Conservation (phyloP, 441 rosid genomes). For the Gossypium gossypioides region DNA sequence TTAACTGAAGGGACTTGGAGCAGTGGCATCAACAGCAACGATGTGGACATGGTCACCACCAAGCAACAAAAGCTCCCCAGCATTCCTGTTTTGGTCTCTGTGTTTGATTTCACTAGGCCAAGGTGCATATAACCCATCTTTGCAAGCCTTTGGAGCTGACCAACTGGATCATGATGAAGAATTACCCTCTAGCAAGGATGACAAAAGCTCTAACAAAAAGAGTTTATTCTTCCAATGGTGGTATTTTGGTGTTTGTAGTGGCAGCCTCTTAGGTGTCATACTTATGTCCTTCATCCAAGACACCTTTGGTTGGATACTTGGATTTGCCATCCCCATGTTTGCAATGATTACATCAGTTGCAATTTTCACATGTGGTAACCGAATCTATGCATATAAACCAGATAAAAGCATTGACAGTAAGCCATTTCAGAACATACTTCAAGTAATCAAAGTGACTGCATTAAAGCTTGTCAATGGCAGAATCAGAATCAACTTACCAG, state of each 20-base stretch:
- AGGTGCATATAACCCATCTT: conserved; percentile 77
- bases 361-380: conserved; percentile 46
- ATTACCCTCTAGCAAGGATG: conserved; percentile 35
- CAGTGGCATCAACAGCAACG: conserved; percentile 74
- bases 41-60: conserved; percentile 44
- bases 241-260: conserved; percentile 80
- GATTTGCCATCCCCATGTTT: conserved; percentile 71
- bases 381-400: conserved; percentile 34
- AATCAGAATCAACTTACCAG: conserved; percentile 35
- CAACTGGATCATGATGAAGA: conserved; percentile 55
- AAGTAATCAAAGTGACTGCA: conserved; percentile 28
- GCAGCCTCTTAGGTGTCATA: conserved; percentile 79
- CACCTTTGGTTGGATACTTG: conserved; percentile 79
- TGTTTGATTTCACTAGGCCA: conserved; percentile 68
- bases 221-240: conserved; percentile 71
- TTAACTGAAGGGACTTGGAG: conserved; percentile 61
- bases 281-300: conserved; percentile 85
- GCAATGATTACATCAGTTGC: conserved; percentile 44
- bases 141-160: conserved; percentile 90
- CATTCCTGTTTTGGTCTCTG: conserved; percentile 64
- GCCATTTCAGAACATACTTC: conserved; percentile 22
- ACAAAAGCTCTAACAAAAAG: conserved; percentile 38
- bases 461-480: conserved; percentile 21
- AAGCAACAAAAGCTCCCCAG: conserved; percentile 30
- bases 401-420: conserved; percentile 12